Base-by-base conservation (phyloP, 768 basidiomycete genomes). In the Hypsizygus marmoreus region DNA sequence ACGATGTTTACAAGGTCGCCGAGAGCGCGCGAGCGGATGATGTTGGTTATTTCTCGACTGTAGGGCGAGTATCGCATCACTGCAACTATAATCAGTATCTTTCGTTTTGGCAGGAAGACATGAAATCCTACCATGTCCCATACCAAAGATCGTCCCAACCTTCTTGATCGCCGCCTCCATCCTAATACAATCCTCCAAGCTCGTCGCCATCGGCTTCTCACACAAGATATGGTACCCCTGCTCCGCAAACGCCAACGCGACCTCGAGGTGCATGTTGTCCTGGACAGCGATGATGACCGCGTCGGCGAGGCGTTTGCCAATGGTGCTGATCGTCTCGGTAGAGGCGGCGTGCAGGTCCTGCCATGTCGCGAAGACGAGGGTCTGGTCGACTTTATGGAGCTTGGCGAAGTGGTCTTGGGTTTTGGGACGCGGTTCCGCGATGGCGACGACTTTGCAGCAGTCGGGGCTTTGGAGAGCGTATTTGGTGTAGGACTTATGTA, bases 121-220 rank as follows among this genome's bases (percentile, higher is more conserved):
- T 17, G 11, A 38, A 37, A 10, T 59, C 74, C 44, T 53, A 89
- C 91, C 91, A 56, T 94, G 92, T 1, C 92, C 88, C 75, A 91
- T 81, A 13, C 88, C 92, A 69, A 92, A 94, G 53, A 94, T 84
- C 31, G 81, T 73, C 1, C 80, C 80, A 2, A 84, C 77, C 25
- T 81, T 75, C 63, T 80, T 82, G 23, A 94, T 75, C 0, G 81
- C 87, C 24, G 71, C 69, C 51, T 88, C 82, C 73, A 94, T 93
- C 61, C 71, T 74, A 38, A 94, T 61, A 48, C 91, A 88, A 51
- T 89, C 89, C 42, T 76, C 72, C 28, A 87, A 56, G 42, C 63
- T 79, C 4, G 88, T 92, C 1, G 91, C 88, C 86, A 95, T 90
- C 0, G 92, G 92, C 61, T 95, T 95, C 75, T 95, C 92, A 64